Conservation (phyloP, 345 rosid genomes). For the Tarenaya hassleriana region DNA sequence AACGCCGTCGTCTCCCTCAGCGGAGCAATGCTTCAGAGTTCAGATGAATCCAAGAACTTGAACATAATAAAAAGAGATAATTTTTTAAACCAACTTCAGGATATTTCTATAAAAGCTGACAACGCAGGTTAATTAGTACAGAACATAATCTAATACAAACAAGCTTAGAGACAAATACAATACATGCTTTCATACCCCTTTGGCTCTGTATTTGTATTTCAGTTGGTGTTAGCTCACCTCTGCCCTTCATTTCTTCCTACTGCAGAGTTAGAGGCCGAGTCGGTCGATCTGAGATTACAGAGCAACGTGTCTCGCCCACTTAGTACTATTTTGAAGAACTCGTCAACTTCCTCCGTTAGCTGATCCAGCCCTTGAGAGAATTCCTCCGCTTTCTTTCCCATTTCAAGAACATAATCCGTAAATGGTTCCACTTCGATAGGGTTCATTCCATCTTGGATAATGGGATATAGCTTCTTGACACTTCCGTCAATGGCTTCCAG, state of each 20-base stretch:
- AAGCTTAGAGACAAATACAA: neutral
- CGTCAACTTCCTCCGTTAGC: slow-evolving; percentile 61
- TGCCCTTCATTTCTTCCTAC: slow-evolving; percentile 28
- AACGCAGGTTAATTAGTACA: no score
- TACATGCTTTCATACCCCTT: slow-evolving; percentile 14
- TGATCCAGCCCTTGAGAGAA: slow-evolving; percentile 63
- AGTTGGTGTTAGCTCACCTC: slow-evolving; percentile 18
- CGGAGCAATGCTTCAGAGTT: no score
- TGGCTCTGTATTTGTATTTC: slow-evolving; percentile 3
- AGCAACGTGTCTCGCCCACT: slow-evolving; percentile 82
- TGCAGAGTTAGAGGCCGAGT: slow-evolving; percentile 25
- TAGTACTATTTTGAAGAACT: slow-evolving; percentile 71
- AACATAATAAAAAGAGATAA: no score
- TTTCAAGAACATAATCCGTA: slow-evolving; percentile 31
- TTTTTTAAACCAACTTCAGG: no score
- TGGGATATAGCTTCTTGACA: slow-evolving; percentile 54
- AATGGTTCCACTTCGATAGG: slow-evolving; percentile 34
- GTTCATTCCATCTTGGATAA: slow-evolving; percentile 48
- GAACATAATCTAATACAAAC: no score
- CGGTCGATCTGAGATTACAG: slow-evolving; percentile 54
- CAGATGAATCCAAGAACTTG: no score
- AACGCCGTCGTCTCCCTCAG: no score
- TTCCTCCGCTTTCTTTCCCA: slow-evolving; percentile 38
- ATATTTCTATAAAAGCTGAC: no score
- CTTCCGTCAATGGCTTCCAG: slow-evolving; percentile 49